Evolutionary conservation across 345 rosid genomes (phyloP).

Genomic region (Raphanus sativus): DNA sequence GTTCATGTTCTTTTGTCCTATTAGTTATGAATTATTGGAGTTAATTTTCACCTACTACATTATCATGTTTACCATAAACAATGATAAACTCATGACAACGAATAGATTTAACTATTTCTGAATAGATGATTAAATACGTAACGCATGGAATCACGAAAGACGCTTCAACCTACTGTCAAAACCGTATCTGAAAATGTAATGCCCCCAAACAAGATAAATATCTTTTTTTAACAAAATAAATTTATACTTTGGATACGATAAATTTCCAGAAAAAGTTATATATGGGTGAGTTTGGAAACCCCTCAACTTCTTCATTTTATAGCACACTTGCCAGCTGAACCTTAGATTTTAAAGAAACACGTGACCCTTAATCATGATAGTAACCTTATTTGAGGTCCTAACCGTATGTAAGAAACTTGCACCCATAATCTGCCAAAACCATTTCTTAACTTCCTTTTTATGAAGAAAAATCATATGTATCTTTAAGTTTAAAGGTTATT

Average conservation of each 20-base stretch:
- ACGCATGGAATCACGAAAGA: slow-evolving; percentile 14
- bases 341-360: too few relatives aligned
- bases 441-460: not conserved
- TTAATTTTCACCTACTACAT: slow-evolving; percentile 19
- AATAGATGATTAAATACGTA: slow-evolving; percentile 7
- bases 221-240: not conserved
- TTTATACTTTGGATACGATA: not conserved
- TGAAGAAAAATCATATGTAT: not conserved
- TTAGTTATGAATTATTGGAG: slow-evolving; percentile 35
- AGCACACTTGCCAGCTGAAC: not conserved
- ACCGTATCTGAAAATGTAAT: not conserved
- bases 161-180: slow-evolving; percentile 22
- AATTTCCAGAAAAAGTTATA: not conserved
- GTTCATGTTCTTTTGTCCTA: slow-evolving; percentile 24
- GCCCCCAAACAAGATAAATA: not conserved
- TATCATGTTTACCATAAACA: slow-evolving; percentile 5
- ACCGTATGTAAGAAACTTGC: not conserved
- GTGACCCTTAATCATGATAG: not conserved
- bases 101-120: not conserved
- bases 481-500: not conserved
- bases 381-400: slow-evolving; percentile 4
- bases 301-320: not conserved
- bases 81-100: slow-evolving; percentile 11
- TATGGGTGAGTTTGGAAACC: not conserved
- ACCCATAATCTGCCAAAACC: not conserved